Conservation (phyloP, 2,329 filamentous ascomycete genomes). For the Calonectria henricotiae region DNA sequence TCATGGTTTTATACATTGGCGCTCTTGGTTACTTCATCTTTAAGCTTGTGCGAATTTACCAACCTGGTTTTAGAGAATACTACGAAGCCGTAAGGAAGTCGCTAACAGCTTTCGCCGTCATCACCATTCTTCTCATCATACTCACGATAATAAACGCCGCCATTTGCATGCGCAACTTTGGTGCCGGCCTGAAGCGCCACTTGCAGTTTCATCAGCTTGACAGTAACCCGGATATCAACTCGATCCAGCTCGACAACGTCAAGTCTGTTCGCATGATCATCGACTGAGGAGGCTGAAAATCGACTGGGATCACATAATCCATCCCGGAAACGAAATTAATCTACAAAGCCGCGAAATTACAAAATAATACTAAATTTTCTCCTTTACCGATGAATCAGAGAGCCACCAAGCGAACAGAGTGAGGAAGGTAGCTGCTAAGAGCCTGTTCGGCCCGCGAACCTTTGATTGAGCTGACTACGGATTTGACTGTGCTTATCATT, state of each 20-base stretch:
- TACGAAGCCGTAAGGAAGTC: slow-evolving; percentile 88
- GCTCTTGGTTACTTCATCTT: slow-evolving; percentile 97
- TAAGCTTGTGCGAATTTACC: slow-evolving; percentile 97
- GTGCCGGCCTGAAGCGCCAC: slow-evolving; percentile 90
- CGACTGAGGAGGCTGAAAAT: slow-evolving; percentile 61
- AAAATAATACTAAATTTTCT: slow-evolving; percentile 3
- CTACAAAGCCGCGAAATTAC: background rate
- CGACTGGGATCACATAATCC: background rate
- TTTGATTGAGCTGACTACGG: background rate
- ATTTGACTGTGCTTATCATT: background rate
- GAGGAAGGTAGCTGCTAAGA: background rate
- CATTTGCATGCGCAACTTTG: slow-evolving; percentile 92
- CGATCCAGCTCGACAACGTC: slow-evolving; percentile 71
- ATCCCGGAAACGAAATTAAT: background rate
- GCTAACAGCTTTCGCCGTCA: slow-evolving; percentile 92
- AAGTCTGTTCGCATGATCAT: slow-evolving; percentile 76
- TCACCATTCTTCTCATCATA: slow-evolving; percentile 91
- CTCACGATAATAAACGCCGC: slow-evolving; percentile 90
- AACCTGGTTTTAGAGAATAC: slow-evolving; percentile 69
- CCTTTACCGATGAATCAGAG: background rate
- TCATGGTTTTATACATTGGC: slow-evolving; percentile 90
- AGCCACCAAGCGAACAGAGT: background rate
- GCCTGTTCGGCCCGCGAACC: background rate
- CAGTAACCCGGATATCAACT: slow-evolving; percentile 72
- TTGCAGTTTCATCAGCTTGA: slow-evolving; percentile 70